Evolutionary conservation across 495 filamentous ascomycete species (phyloP).

Genomic region (Aspergillus funiculosus): DNA sequence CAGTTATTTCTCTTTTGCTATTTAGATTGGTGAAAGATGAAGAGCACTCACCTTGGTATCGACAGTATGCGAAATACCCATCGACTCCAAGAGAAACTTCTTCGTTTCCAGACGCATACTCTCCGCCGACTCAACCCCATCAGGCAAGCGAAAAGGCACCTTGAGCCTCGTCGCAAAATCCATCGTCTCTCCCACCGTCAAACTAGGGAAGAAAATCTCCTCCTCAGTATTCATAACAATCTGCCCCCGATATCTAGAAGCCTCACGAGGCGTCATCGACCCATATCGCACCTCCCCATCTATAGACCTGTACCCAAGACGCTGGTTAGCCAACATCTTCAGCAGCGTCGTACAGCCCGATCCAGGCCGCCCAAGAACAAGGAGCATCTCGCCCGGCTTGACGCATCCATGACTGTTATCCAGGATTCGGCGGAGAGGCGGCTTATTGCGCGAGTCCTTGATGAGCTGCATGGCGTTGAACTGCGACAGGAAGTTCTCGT

Average conservation of each 20-base stretch:
- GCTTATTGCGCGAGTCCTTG: conserved; percentile 9
- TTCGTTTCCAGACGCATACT: conserved; percentile 48
- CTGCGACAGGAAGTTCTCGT: conserved; percentile 21
- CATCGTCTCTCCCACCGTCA: conserved; percentile 62
- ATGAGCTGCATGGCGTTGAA: conserved; percentile 14
- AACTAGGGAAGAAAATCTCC: conserved; percentile 55
- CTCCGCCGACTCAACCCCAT: conserved; percentile 40
- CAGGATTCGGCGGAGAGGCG: conserved; percentile 14
- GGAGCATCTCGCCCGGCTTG: conserved; percentile 37
- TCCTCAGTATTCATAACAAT: conserved; percentile 60
- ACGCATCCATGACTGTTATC: conserved; percentile 30
- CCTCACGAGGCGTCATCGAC: conserved; percentile 46
- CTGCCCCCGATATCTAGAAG: conserved; percentile 55
- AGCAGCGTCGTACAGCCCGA: conserved; percentile 36
- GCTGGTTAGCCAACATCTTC: conserved; percentile 55
- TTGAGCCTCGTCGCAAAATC: conserved; percentile 53
- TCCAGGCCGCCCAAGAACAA: conserved; percentile 32
- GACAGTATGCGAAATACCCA: conserved; percentile 74
- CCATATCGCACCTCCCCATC: conserved; percentile 54
- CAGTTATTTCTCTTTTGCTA: conserved; percentile 20
- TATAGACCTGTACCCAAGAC: conserved; percentile 50
- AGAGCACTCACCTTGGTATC: conserved; percentile 50
- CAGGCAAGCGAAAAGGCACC: conserved; percentile 30
- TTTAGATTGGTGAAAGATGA: too few species aligned
- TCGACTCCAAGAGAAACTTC: conserved; percentile 62